Evolutionary conservation across 192 early-diverging fungal genomes (phyloP).

Genomic region (Lobosporangium transversale): DNA sequence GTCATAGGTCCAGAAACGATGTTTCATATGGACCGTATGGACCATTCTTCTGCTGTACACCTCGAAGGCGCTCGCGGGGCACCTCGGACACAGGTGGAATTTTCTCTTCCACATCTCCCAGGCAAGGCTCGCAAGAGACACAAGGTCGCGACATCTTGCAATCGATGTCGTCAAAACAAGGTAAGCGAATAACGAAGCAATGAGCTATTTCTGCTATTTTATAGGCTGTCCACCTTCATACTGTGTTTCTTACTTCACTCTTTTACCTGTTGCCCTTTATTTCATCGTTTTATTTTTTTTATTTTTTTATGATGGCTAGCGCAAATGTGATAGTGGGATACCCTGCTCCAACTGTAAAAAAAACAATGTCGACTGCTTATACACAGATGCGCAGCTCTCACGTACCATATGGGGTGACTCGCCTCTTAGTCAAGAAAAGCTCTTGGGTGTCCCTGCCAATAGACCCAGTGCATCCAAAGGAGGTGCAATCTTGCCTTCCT

Average conservation of each 20-base stretch:
- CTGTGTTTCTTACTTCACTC: no score
- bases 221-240: no score
- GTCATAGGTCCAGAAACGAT: not conserved
- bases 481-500: not conserved
- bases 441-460: conserved; percentile 19
- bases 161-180: conserved; percentile 41
- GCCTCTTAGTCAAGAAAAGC: conserved; percentile 23
- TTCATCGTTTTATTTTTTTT: not conserved
- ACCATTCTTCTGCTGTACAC: not conserved
- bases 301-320: not conserved
- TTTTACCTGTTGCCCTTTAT: no score
- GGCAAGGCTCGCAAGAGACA: conserved; percentile 29
- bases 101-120: not conserved
- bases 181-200: conserved; percentile 2
- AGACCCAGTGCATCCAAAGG: conserved; percentile 1
- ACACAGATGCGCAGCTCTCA: conserved; percentile 35
- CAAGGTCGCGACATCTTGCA: conserved; percentile 37
- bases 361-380: conserved; percentile 27
- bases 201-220: not conserved
- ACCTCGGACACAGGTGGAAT: not conserved
- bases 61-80: not conserved
- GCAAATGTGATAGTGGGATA: conserved; percentile 31
- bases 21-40: not conserved
- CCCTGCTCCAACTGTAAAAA: conserved; percentile 27
- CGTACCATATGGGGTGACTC: conserved; percentile 30